Base-by-base conservation (phyloP, 345 rosid species). In the Lepidium africanum region DNA sequence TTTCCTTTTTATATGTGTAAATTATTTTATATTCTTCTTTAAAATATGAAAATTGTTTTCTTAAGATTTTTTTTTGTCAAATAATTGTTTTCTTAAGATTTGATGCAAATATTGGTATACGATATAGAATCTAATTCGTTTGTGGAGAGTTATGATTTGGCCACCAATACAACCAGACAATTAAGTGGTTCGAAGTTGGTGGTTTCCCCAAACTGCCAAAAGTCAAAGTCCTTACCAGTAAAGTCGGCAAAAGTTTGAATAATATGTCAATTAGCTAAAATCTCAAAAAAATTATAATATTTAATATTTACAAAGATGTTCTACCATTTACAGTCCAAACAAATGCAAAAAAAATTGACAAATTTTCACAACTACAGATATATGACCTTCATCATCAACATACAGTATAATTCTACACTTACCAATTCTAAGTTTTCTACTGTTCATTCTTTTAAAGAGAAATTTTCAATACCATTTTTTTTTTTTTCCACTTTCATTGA, bases 281-380 rank as follows among this genome's bases (percentile, higher is more conserved):
- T 47, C 15, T 55, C 50, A 58, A 71, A 6, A 47, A 43, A 72
- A 66, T 67, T 42, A 42, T 42, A 59, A 13, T 51, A 36, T 51
- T 42, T 62, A 52, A 57, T 43, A 71, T 63, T 54, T 40, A 74
- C 73, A 74, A 67, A 67, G 67, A 52, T 66, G 40, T 45, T 74
- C 68, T 74, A 67, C 43, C 63, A 74, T 67, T 51, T 74, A 74
- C 73, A 67, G 57, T 59, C 41, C 19, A 59, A 58, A 25, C 32
- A 16, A 30, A 51, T n/a, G 10, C n/a, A 46, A 38, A 32, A 38
- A 32, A 12, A 47, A 19, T 38, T 30, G 45, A 65, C 55, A 39
- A 53, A 5, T 42, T 64, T 15, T 0, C 2, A 49, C 23, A 48
- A 65, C 60, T 41, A 70, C 62, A 72, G 48, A 39, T 16, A 17